phyloP scores from a whole-genome alignment of 306 rosid genomes.

The Glycyrrhiza uralensis region DNA sequence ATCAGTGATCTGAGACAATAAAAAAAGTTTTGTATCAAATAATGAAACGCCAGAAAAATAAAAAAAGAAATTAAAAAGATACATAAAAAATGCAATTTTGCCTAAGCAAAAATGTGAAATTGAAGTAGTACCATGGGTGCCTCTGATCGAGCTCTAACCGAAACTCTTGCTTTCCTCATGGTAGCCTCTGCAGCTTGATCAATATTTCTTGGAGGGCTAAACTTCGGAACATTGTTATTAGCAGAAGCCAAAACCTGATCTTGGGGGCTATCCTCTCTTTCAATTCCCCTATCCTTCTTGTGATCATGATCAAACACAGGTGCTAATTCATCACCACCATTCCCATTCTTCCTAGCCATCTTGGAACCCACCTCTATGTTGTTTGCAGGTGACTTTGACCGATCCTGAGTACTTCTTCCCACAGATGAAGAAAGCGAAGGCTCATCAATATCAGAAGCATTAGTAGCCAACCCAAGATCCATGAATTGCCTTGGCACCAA shows the following conservation, averaged over 20 bases:
- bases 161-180: slow-evolving; percentile 85
- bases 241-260: slow-evolving; percentile 40
- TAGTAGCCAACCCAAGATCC: slow-evolving; percentile 65
- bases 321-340: slow-evolving; percentile 27
- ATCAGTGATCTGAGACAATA: slow-evolving; percentile 60
- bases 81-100: neutral
- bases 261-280: slow-evolving; percentile 47
- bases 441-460: slow-evolving; percentile 36
- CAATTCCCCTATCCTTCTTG: slow-evolving; percentile 38
- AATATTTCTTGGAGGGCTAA: slow-evolving; percentile 46
- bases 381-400: slow-evolving; percentile 39
- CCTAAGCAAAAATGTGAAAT: neutral
- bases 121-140: slow-evolving; percentile 57
- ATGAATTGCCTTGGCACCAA: slow-evolving; percentile 62
- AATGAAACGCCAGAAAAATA: neutral
- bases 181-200: slow-evolving; percentile 83
- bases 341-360: slow-evolving; percentile 20
- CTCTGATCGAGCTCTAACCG: slow-evolving; percentile 82
- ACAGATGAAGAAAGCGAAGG: slow-evolving; percentile 50
- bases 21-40: neutral
- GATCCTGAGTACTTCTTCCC: slow-evolving; percentile 38
- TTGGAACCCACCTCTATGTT: slow-evolving; percentile 32
- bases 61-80: neutral
- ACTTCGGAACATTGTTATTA: slow-evolving; percentile 42
- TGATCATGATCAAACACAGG: slow-evolving; percentile 35